Conservation (phyloP, 2,329 filamentous ascomycete species). For the Ceratocystis eucalypticola region DNA sequence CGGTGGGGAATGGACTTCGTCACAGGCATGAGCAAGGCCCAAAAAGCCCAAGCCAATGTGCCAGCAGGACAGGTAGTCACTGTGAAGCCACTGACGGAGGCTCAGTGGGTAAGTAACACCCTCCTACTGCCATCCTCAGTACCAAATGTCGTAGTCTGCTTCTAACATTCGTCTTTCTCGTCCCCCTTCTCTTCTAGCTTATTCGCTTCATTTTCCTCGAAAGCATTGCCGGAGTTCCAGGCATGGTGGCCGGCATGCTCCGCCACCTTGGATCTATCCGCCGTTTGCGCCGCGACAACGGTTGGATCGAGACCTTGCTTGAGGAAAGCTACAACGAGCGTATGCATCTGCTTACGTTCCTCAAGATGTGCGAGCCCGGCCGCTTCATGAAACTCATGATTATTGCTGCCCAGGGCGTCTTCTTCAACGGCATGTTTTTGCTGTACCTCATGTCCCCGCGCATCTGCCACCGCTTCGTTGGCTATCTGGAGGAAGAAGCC, state of each 20-base stretch:
- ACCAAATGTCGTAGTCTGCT: neutral
- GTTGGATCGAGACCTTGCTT: slow-evolving; percentile 87
- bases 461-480: slow-evolving; percentile 88
- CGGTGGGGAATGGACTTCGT: slow-evolving; percentile 69
- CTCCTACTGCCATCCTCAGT: neutral
- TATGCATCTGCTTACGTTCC: slow-evolving; percentile 85
- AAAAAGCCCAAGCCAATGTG: slow-evolving; percentile 47
- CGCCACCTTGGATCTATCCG: slow-evolving; percentile 75
- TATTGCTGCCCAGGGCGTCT: slow-evolving; percentile 83
- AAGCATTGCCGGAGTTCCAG: slow-evolving; percentile 84
- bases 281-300: slow-evolving; percentile 81
- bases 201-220: slow-evolving; percentile 86
- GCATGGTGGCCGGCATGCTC: slow-evolving; percentile 93
- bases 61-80: slow-evolving; percentile 42
- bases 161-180: neutral
- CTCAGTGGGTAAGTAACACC: slow-evolving; percentile 53
- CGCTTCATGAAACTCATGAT: slow-evolving; percentile 89
- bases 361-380: slow-evolving; percentile 65
- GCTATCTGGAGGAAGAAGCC: slow-evolving; percentile 93
- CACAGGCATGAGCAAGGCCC: slow-evolving; percentile 60
- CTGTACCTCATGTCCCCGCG: slow-evolving; percentile 75
- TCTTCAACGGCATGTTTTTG: slow-evolving; percentile 89
- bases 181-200: slow-evolving; percentile 32
- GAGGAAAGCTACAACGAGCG: slow-evolving; percentile 87
- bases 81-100: slow-evolving; percentile 56